Base-by-base conservation (phyloP, 106 monocot species). In the Vanilla planifolia region DNA sequence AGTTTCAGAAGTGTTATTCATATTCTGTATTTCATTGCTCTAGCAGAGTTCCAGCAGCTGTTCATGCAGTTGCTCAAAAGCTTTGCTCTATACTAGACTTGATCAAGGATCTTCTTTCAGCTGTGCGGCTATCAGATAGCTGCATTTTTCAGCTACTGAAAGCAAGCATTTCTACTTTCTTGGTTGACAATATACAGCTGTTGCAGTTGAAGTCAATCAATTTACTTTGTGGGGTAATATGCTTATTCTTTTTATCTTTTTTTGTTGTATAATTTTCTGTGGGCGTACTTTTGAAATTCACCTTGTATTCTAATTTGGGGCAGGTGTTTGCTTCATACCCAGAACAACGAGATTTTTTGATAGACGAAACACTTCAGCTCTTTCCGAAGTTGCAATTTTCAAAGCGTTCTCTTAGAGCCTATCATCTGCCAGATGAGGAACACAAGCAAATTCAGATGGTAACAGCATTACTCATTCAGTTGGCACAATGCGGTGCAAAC, bases 381-480 rank as follows among this genome's bases (percentile, higher is more conserved):
- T 67, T 98, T 21, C 74, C 77, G 17, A 98, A 98, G 71, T 73
- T 98, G 61, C 92, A 92, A 71, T 74, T 64, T 72, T 88, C 86
- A n/a, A 91, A 85, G 67, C 79, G 82, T 37, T 72, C 98, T 8
- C 33, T 80, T 30, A 88, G 98, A 71, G 73, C 85, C 47, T 98
- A 80, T 59, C 92, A 85, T 82, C 64, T 98, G 24, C 82, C 81
- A 50, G 96, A 96, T 81, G 98, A 85, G 72, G 98, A 98, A 28
- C 81, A 87, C 48, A 98, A 85, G 71, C 98, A 98, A 59, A 98
- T 98, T 66, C 98, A 98, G 75, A 92, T 98, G 98, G 73, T 92
- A 51, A 92, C 98, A 33, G 98, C 92, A 4, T 75, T 92, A 65
- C 64, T 98, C 34, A 81, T 98, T 73, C 98, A 98, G 50, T 61